Evolutionary conservation across 192 early-diverging fungal species (phyloP).

Genomic region (Lobosporangium transversale): DNA sequence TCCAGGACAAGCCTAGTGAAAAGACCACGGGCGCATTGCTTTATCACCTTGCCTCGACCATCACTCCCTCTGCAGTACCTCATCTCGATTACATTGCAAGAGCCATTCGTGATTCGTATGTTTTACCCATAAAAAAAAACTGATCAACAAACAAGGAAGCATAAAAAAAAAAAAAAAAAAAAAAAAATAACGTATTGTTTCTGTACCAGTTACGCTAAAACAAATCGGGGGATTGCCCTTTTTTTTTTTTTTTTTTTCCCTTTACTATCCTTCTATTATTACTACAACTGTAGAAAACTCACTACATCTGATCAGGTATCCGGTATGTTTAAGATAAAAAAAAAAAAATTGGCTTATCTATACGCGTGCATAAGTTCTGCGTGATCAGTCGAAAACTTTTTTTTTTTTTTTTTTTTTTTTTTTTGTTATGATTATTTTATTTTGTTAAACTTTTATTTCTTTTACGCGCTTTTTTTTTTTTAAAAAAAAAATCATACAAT

Average conservation of each 20-base stretch:
- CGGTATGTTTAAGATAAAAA: conserved; percentile 69
- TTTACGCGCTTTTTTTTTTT: conserved; percentile 25
- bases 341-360: conserved; percentile 1
- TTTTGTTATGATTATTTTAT: conserved; percentile 11
- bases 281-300: conserved; percentile 61
- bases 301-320: conserved; percentile 86
- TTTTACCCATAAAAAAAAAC: too few relatives aligned
- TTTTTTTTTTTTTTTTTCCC: not conserved
- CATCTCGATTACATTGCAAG: conserved; percentile 86
- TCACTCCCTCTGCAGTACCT: conserved; percentile 75
- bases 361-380: too few relatives aligned
- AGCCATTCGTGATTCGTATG: conserved; percentile 70
- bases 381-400: too few relatives aligned
- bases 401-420: not conserved
- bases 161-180: not conserved
- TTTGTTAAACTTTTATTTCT: conserved; percentile 3
- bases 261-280: too few relatives aligned
- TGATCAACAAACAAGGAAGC: not conserved
- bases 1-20: conserved; percentile 56
- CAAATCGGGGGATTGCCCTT: not conserved
- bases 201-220: not conserved
- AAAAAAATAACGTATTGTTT: not conserved
- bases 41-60: conserved; percentile 89
- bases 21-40: conserved; percentile 78
- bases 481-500: conserved; percentile 1